Conservation (phyloP, 1,284 basidiomycete species). For the Calocybe gambosa region DNA sequence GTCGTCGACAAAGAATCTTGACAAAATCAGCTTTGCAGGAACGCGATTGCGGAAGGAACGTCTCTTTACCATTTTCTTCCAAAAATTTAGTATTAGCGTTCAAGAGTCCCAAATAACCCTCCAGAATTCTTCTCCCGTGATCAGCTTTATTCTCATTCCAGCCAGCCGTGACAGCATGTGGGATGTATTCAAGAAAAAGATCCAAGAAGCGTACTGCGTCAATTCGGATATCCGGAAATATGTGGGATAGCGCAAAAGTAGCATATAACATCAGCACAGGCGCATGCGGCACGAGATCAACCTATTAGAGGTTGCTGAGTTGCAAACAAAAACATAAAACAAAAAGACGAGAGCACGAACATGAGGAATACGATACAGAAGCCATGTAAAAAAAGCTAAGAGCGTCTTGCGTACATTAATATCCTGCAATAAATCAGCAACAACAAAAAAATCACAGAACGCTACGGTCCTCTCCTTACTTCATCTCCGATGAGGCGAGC, state of each 20-base stretch:
- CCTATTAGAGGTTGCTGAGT: conserved; percentile 32
- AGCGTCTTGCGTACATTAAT: conserved; percentile 57
- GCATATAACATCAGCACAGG: conserved; percentile 77
- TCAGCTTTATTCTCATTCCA: conserved; percentile 50
- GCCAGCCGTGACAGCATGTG: conserved; percentile 60
- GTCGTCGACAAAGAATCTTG: conserved; percentile 48
- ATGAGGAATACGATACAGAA: conserved; percentile 59
- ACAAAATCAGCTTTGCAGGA: not conserved
- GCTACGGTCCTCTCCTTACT: conserved; percentile 35
- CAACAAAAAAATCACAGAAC: not conserved
- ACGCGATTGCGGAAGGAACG: conserved; percentile 3
- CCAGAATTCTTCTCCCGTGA: conserved; percentile 60
- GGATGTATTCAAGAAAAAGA: conserved; percentile 70
- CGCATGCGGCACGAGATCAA: conserved; percentile 65
- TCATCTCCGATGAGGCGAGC: conserved; percentile 79
- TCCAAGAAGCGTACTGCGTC: conserved; percentile 85
- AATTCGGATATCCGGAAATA: conserved; percentile 89
- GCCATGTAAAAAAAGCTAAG: conserved; percentile 61
- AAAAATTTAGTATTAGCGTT: conserved; percentile 59
- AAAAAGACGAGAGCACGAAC: conserved; percentile 31
- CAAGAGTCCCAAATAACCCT: conserved; percentile 72
- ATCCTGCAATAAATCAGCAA: conserved; percentile 50
- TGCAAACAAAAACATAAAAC: no score
- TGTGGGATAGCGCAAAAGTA: conserved; percentile 89
- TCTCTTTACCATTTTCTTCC: conserved; percentile 43